Conservation (phyloP, 78 protist genomes). For the Dictyostelium citrinum region DNA sequence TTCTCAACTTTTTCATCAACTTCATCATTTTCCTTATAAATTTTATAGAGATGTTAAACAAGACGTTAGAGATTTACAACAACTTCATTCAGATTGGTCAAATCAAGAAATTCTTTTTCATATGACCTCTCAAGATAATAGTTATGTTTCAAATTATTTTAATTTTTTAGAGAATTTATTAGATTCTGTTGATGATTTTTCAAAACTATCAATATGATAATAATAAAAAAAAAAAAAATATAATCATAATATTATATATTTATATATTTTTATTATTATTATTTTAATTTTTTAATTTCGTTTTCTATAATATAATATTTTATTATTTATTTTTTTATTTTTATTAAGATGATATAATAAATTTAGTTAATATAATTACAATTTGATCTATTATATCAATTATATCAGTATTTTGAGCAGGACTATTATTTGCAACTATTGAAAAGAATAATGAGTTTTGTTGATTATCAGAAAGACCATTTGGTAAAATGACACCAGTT, state of each 20-base stretch:
- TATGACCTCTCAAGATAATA: not conserved
- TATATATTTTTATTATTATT: no score
- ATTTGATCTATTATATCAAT: constrained; percentile 19
- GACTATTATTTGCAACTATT: constrained; percentile 29
- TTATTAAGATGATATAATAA: not conserved
- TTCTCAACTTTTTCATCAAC: constrained; percentile 33
- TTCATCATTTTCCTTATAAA: constrained; percentile 55
- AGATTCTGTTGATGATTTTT: not conserved
- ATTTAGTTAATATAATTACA: constrained; percentile 11
- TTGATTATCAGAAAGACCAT: constrained; percentile 6
- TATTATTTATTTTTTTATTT: not conserved
- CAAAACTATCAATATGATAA: not conserved
- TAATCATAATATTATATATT: not conserved
- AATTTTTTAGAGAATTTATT: not conserved
- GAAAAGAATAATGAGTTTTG: constrained; percentile 26
- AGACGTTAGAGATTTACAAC: not conserved
- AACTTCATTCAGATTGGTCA: not conserved
- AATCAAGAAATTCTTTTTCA: not conserved
- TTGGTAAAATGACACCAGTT: constrained; percentile 26
- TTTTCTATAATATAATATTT: no score
- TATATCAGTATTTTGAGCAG: not conserved
- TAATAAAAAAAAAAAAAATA: not conserved
- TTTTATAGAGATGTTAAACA: constrained; percentile 8
- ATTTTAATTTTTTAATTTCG: no score
- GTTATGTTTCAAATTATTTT: not conserved